These are phyloP conservation scores for Suhomyces guaymorum DNA, from an alignment of 1,139 yeast genomes.

Conservation along the genomic window DNA sequence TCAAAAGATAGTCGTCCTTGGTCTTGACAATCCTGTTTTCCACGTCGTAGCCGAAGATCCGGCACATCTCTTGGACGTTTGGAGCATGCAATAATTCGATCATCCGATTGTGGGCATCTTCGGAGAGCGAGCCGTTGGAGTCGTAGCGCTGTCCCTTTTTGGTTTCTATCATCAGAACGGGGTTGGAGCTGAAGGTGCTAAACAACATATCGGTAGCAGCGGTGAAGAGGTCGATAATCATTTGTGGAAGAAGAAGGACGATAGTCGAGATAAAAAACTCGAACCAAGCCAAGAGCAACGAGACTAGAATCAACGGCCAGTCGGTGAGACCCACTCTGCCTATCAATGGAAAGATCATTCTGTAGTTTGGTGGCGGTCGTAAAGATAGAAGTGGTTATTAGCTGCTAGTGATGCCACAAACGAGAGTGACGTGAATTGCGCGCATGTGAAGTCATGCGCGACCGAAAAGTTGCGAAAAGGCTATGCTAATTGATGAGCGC, in stretches of 20 bases:
- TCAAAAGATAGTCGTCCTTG: constrained; percentile 41
- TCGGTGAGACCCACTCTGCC: constrained; percentile 36
- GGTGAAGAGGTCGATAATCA: constrained; percentile 34
- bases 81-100: constrained; percentile 34
- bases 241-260: constrained; percentile 35
- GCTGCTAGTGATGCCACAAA: no score
- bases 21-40: constrained; percentile 44
- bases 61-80: constrained; percentile 37
- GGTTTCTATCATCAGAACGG: constrained; percentile 22
- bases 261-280: constrained; percentile 39
- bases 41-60: constrained; percentile 40
- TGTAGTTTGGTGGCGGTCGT: background rate
- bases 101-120: constrained; percentile 31
- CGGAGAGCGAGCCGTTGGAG: constrained; percentile 18
- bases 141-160: constrained; percentile 7
- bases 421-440: no score
- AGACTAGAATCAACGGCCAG: constrained; percentile 39
- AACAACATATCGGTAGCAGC: constrained; percentile 30
- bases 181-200: constrained; percentile 28
- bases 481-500: no score
- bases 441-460: no score
- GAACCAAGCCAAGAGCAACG: constrained; percentile 43
- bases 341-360: constrained; percentile 40
- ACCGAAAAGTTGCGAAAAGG: no score
- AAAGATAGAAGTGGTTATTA: background rate